phyloP scores from a whole-genome alignment of 139 green algal species.

The Eudorina sp. region DNA sequence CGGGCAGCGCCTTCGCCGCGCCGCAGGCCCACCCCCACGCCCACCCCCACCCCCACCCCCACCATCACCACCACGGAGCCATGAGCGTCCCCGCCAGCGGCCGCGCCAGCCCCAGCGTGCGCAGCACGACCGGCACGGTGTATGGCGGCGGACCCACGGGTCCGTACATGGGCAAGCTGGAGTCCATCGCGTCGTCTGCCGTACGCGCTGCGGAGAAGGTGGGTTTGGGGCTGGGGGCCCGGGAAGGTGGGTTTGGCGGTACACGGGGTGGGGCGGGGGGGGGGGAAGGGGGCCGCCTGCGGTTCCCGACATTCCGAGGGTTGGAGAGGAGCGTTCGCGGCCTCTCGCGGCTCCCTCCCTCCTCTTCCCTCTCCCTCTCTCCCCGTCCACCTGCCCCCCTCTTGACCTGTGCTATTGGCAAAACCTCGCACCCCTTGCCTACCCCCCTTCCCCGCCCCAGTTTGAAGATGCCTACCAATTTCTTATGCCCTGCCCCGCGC shows the following conservation, averaged over 20 bases:
- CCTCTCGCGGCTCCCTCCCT: background rate
- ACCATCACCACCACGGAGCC: slow-evolving; percentile 19
- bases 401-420: too few relatives aligned
- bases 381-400: background rate
- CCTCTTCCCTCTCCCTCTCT: background rate
- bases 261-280: too few relatives aligned
- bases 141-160: slow-evolving; percentile 45
- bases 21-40: background rate
- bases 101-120: slow-evolving; percentile 30
- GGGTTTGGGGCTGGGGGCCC: background rate
- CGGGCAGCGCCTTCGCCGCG: background rate
- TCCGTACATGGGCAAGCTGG: slow-evolving; percentile 81
- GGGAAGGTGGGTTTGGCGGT: background rate
- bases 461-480: too few relatives aligned
- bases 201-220: slow-evolving; percentile 89
- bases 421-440: too few relatives aligned
- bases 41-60: background rate
- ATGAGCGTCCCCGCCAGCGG: slow-evolving; percentile 2
- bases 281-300: background rate
- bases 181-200: slow-evolving; percentile 85
- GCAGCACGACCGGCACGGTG: slow-evolving; percentile 41
- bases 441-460: too few relatives aligned
- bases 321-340: too few relatives aligned
- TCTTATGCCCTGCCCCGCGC: too few relatives aligned
- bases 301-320: too few relatives aligned